phyloP scores from a whole-genome alignment of 148 eudicot species.

The Chenopodium formosanum region DNA sequence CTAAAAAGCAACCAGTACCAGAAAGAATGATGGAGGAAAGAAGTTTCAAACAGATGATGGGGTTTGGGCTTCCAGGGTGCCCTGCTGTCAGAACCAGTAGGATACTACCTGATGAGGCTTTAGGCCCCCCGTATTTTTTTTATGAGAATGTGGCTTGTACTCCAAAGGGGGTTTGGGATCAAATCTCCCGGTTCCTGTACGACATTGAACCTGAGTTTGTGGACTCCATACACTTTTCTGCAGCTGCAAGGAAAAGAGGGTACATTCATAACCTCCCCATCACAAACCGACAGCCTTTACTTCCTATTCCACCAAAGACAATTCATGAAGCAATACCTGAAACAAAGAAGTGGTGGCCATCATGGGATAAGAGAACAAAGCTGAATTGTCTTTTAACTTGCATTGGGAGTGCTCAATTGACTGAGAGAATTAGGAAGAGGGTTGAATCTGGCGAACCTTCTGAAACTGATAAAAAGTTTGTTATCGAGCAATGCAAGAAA shows the following conservation, averaged over 20 bases:
- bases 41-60: conserved; percentile 19
- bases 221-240: conserved; percentile 31
- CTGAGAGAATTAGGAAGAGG: conserved; percentile 23
- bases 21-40: too few species aligned
- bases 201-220: conserved; percentile 29
- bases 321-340: conserved; percentile 33
- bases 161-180: conserved; percentile 25
- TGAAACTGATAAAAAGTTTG: conserved; percentile 7
- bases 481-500: conserved; percentile 21
- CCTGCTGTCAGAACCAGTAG: neutral
- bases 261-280: conserved; percentile 36
- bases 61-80: conserved; percentile 27
- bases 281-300: conserved; percentile 19
- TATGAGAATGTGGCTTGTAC: conserved; percentile 31
- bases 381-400: conserved; percentile 31
- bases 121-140: conserved; percentile 26
- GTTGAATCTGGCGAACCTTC: conserved; percentile 18
- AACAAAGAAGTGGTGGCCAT: conserved; percentile 32
- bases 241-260: conserved; percentile 34
- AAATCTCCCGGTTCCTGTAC: conserved; percentile 19
- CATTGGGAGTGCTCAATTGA: conserved; percentile 32
- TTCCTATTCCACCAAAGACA: conserved; percentile 29
- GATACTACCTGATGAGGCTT: neutral
- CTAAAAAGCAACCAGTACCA: neutral
- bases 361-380: conserved; percentile 28